Base-by-base conservation (phyloP, 106 monocot species). In the Dioscorea dumetorum region DNA sequence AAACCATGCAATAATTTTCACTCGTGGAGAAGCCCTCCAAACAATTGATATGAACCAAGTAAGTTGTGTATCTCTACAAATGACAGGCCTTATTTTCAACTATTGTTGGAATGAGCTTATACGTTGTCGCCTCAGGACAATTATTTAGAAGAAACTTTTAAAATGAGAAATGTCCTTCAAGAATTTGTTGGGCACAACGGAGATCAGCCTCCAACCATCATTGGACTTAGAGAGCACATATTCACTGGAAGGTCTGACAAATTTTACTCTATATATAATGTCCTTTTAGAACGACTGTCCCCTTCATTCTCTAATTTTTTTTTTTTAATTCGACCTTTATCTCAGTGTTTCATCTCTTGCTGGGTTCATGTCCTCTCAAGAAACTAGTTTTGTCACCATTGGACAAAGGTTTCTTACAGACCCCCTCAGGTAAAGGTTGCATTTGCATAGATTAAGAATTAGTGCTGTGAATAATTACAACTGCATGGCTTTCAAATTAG, bases 41-140 rank as follows among this genome's bases (percentile, higher is more conserved):
- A 78, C 90, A 75, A 90, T 90, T 33, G 90, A 90, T 62, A 90
- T 90, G 90, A 90, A 90, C 63, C 90, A 90, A 78, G 90, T 86
- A 80, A 48, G 41, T 61, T 59, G 28, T 24, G 21, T 21, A 57
- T 0, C 24, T 32, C 24, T 62, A 50, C 21, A 49, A 57, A 8
- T 19, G 70, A 18, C 62, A 31, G 48, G 8, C 49, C 20, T 58
- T 60, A 13, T 5, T 67, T 70, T 41, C 41, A 41, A 6, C 10
- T 41, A 41, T 10, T 41, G 12, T 17, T 60, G 14, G 0, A 28
- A 32, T 20, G 49, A 31, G 24, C 50, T n/a, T 49, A 4, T 53
- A 22, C 18, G 12, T 13, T 49, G 33, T 10, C 64, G 50, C 22
- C 61, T 72, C 80, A 90, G 90, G 90, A 90, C 67, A 86, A 85